These are phyloP conservation scores for Funneliformis mosseae DNA, from an alignment of 192 early-diverging fungal species.

Conservation along the genomic window DNA sequence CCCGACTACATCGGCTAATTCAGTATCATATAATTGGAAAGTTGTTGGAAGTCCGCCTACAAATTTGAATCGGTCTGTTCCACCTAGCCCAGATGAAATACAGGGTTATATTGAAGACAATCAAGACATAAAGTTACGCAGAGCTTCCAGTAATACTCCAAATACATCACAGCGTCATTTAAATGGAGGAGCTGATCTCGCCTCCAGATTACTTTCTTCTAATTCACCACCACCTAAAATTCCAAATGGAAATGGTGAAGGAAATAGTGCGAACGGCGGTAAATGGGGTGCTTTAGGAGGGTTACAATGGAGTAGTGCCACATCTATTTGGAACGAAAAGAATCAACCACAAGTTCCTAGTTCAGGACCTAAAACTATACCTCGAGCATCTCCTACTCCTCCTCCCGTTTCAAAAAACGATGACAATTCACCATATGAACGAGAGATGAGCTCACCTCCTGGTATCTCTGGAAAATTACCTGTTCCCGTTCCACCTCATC, in stretches of 20 bases:
- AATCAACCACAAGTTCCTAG: slow-evolving; percentile 31
- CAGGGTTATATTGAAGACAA: slow-evolving; percentile 21
- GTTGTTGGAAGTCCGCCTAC: slow-evolving; percentile 62
- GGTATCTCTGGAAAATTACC: slow-evolving; percentile 43
- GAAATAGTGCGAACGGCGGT: slow-evolving; percentile 8
- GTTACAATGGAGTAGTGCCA: slow-evolving; percentile 50
- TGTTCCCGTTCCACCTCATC: slow-evolving; percentile 45
- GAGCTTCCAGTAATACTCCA: slow-evolving; percentile 11
- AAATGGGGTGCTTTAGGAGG: slow-evolving; percentile 57
- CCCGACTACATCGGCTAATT: slow-evolving; percentile 22
- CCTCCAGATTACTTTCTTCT: slow-evolving; percentile 21
- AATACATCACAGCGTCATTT: slow-evolving; percentile 21
- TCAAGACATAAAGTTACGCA: slow-evolving; percentile 18
- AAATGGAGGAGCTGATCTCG: slow-evolving; percentile 23
- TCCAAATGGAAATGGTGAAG: slow-evolving; percentile 26
- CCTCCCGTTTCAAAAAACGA: slow-evolving; percentile 27
- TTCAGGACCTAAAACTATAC: slow-evolving; percentile 31
- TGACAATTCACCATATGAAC: slow-evolving; percentile 35
- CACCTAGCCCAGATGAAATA: slow-evolving; percentile 29
- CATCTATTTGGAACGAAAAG: slow-evolving; percentile 48
- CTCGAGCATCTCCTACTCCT: slow-evolving; percentile 35
- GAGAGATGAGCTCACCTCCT: slow-evolving; percentile 45
- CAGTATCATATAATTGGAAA: slow-evolving; percentile 50
- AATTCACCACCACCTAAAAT: slow-evolving; percentile 26
- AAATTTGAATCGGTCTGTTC: slow-evolving; percentile 45